Conservation (phyloP, 441 rosid genomes). For the Erodium texanum region DNA sequence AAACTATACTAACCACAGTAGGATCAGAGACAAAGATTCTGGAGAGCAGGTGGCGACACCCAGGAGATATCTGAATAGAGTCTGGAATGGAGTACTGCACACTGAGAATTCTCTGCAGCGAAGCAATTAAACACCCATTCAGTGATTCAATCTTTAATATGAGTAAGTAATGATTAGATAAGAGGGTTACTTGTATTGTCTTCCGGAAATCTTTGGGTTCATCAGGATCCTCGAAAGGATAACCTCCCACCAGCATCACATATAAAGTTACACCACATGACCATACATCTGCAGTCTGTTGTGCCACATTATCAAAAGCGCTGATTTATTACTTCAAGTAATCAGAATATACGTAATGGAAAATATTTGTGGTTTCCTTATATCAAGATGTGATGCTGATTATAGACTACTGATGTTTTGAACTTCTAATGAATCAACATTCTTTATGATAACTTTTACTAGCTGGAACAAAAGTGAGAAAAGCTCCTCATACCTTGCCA, state of each 20-base stretch:
- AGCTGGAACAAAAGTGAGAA: neutral
- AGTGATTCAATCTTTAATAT: neutral
- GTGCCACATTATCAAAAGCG: neutral
- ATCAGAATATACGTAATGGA: neutral
- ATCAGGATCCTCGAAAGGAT: conserved; percentile 66
- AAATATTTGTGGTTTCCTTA: too few species aligned
- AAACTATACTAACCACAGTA: conserved; percentile 27
- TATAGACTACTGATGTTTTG: too few species aligned
- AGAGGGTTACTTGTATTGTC: conserved; percentile 40
- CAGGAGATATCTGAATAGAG: conserved; percentile 38
- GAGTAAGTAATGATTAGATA: neutral
- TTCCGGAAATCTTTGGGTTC: conserved; percentile 53
- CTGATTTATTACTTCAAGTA: neutral
- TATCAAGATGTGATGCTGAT: too few species aligned
- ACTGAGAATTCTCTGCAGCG: conserved; percentile 44
- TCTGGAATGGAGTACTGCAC: conserved; percentile 61
- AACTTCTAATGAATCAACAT: neutral
- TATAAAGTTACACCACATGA: conserved; percentile 64
- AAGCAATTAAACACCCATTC: neutral
- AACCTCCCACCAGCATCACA: conserved; percentile 66
- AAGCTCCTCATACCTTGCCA: conserved; percentile 45
- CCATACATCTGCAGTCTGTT: conserved; percentile 69
- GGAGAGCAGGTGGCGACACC: conserved; percentile 50
- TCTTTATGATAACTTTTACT: neutral
- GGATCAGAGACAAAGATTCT: conserved; percentile 61